These are phyloP conservation scores for Phoenix dactylifera DNA, from an alignment of 176 grass and related monocot species.

Conservation along the genomic window DNA sequence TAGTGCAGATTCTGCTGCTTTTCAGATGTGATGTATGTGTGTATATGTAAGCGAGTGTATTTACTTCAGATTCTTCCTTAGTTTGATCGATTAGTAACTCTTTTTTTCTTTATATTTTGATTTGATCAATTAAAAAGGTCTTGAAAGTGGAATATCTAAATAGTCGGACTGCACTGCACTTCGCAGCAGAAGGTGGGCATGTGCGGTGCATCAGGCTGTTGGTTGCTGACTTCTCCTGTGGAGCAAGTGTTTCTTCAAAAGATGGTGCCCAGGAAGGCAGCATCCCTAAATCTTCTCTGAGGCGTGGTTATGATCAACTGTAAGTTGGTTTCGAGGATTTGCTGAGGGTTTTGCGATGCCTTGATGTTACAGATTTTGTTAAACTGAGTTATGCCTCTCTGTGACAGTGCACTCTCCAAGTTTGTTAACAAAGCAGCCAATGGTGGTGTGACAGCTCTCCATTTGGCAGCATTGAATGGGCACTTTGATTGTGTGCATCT, in stretches of 20 bases:
- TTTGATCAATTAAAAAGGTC: slow-evolving; percentile 32
- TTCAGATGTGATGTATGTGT: slow-evolving; percentile 62
- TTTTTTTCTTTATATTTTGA: background rate
- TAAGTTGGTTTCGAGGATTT: background rate
- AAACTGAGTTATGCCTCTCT: background rate
- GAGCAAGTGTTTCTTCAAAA: background rate
- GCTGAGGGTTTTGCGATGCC: background rate
- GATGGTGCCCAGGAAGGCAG: background rate
- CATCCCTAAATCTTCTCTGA: background rate
- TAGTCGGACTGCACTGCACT: slow-evolving; percentile 66
- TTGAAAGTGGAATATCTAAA: slow-evolving; percentile 40
- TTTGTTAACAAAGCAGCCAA: slow-evolving; percentile 46
- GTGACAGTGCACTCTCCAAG: slow-evolving; percentile 8
- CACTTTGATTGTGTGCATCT: slow-evolving; percentile 74
- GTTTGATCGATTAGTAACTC: too few species aligned
- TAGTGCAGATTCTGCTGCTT: slow-evolving; percentile 62
- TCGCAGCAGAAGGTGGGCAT: slow-evolving; percentile 59
- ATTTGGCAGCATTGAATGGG: slow-evolving; percentile 71
- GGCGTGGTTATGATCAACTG: background rate
- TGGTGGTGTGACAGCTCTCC: slow-evolving; percentile 64
- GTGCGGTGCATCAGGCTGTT: slow-evolving; percentile 60
- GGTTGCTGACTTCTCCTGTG: slow-evolving; percentile 23
- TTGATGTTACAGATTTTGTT: background rate
- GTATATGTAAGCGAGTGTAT: background rate
- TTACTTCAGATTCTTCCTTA: too few species aligned